phyloP scores from a whole-genome alignment of 495 filamentous ascomycete species.

The Talaromyces liani region DNA sequence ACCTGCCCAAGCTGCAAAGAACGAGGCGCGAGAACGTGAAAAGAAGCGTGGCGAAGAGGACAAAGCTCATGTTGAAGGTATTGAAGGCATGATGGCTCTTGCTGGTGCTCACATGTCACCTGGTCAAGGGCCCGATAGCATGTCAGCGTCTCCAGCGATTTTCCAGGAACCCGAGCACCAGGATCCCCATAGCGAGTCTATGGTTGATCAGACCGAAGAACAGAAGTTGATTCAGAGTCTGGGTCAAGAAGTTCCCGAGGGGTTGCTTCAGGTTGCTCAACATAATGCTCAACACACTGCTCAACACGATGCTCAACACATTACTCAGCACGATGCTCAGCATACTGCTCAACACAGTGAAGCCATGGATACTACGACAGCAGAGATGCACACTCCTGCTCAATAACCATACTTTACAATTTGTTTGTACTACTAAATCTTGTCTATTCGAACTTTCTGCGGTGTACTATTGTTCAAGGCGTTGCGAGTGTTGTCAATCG shows the following conservation, averaged over 20 bases:
- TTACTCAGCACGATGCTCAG: neutral
- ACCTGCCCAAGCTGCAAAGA: slow-evolving; percentile 70
- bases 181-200: neutral
- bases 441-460: neutral
- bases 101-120: slow-evolving; percentile 37
- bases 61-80: slow-evolving; percentile 61
- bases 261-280: slow-evolving; percentile 28
- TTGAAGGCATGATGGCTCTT: slow-evolving; percentile 62
- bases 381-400: neutral
- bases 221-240: slow-evolving; percentile 45
- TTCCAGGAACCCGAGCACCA: slow-evolving; percentile 30
- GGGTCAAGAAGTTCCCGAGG: slow-evolving; percentile 40
- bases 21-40: slow-evolving; percentile 67
- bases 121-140: slow-evolving; percentile 30
- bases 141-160: slow-evolving; percentile 39
- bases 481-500: neutral
- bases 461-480: neutral
- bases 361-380: slow-evolving; percentile 13
- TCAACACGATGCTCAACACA: neutral
- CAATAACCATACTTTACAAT: neutral
- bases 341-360: slow-evolving; percentile 11
- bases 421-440: neutral
- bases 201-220: slow-evolving; percentile 39
- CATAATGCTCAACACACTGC: slow-evolving; percentile 12
- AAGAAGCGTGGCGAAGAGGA: slow-evolving; percentile 62